Evolutionary conservation across 1,284 basidiomycete species (phyloP).

Genomic region (Sporisorium sorghi): DNA sequence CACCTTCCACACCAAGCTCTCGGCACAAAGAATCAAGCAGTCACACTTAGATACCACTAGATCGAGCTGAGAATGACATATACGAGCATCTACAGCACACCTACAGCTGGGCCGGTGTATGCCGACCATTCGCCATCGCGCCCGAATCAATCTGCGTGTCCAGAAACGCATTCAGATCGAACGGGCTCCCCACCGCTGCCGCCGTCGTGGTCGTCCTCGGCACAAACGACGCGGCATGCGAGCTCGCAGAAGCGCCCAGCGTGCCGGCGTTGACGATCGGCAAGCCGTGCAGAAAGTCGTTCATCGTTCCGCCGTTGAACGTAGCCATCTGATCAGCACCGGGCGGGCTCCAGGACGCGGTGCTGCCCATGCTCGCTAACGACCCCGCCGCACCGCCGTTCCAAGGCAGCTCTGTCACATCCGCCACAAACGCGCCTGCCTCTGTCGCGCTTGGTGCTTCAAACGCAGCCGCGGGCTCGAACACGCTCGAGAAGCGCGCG

Average conservation of each 20-base stretch:
- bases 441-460: constrained; percentile 5
- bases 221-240: constrained; percentile 15
- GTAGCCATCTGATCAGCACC: constrained; percentile 23
- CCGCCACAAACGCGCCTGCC: constrained; percentile 16
- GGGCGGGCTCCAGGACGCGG: constrained; percentile 31
- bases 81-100: no score
- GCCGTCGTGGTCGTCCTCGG: constrained; percentile 29
- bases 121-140: constrained; percentile 7
- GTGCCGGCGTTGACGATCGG: constrained; percentile 33
- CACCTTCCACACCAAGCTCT: background rate
- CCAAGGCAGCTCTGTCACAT: constrained; percentile 28
- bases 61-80: background rate
- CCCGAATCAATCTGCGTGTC: constrained; percentile 30
- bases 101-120: constrained; percentile 15
- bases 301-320: constrained; percentile 24
- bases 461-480: constrained; percentile 30
- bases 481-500: constrained; percentile 26
- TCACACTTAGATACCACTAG: background rate
- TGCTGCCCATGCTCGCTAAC: constrained; percentile 5
- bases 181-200: constrained; percentile 15
- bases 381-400: background rate
- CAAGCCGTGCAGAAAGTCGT: constrained; percentile 31
- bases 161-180: constrained; percentile 45
- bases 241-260: constrained; percentile 19
- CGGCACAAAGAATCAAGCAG: no score